phyloP scores from a whole-genome alignment of 2,329 filamentous ascomycete genomes.

The Amauroascus niger region DNA sequence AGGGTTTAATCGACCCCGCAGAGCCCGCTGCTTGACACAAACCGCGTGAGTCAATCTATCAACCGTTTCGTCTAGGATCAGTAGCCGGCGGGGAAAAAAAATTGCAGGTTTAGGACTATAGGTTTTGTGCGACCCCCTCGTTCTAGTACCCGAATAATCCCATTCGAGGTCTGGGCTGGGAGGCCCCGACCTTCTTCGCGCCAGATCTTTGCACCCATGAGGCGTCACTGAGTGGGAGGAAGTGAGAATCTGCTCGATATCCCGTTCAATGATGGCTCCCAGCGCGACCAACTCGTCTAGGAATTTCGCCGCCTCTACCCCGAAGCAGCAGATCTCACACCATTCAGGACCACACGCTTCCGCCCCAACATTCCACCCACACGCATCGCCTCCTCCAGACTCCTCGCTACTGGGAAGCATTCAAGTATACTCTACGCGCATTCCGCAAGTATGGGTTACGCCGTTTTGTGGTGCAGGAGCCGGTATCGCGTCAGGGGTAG shows the following conservation, averaged over 20 bases:
- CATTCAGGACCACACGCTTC: slow-evolving; percentile 16
- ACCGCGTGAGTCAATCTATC: neutral
- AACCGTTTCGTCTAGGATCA: neutral
- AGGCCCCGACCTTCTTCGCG: slow-evolving; percentile 6
- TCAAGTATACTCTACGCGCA: slow-evolving; percentile 36
- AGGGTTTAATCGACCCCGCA: slow-evolving; percentile 22
- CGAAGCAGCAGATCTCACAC: slow-evolving; percentile 19
- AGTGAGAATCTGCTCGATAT: slow-evolving; percentile 31
- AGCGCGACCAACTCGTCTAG: slow-evolving; percentile 34
- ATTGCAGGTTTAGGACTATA: neutral
- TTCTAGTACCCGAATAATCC: neutral
- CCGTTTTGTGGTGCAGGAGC: slow-evolving; percentile 79
- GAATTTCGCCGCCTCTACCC: slow-evolving; percentile 25
- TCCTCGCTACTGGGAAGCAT: slow-evolving; percentile 29
- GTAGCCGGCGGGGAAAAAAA: neutral
- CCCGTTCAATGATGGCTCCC: slow-evolving; percentile 38
- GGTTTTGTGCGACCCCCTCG: neutral
- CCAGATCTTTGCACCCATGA: slow-evolving; percentile 35
- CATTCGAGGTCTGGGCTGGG: slow-evolving; percentile 1
- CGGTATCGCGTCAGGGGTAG: slow-evolving; percentile 83
- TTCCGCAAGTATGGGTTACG: slow-evolving; percentile 56
- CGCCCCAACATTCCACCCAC: slow-evolving; percentile 21
- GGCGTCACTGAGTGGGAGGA: slow-evolving; percentile 34
- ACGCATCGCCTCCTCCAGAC: slow-evolving; percentile 23
- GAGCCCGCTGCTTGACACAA: slow-evolving; percentile 20